Evolutionary conservation across 148 eudicot species (phyloP).

Genomic region (Nyssa sinensis): DNA sequence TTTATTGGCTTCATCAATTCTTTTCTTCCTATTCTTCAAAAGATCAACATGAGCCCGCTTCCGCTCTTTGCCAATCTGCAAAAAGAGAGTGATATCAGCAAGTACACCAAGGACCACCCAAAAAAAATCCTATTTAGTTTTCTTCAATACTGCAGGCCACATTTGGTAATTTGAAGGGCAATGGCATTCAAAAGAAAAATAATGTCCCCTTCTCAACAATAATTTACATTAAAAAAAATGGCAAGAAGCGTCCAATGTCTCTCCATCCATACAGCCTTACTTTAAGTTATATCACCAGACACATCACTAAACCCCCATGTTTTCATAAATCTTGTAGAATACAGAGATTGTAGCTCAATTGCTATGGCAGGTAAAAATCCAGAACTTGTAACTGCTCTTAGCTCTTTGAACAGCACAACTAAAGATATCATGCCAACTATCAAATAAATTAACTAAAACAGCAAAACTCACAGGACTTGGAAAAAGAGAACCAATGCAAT

Average conservation of each 20-base stretch:
- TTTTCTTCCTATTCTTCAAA: conserved; percentile 53
- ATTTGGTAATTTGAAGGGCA: not conserved
- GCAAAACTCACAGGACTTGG: not conserved
- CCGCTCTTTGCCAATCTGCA: conserved; percentile 44
- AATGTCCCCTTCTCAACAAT: not conserved
- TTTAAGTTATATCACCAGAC: too few relatives aligned
- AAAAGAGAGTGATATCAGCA: not conserved
- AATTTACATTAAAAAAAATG: too few relatives aligned
- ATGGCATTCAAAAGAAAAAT: too few relatives aligned
- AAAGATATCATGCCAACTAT: not conserved
- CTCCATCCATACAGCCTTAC: too few relatives aligned
- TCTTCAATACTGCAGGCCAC: too few relatives aligned
- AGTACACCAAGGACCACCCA: not conserved
- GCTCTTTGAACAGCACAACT: not conserved
- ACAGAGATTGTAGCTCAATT: too few relatives aligned
- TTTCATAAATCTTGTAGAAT: too few relatives aligned
- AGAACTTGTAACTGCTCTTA: too few relatives aligned
- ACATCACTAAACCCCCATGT: too few relatives aligned
- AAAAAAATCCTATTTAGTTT: too few relatives aligned
- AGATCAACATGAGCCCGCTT: conserved; percentile 33
- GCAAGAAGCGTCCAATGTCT: too few relatives aligned
- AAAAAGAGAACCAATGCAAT: not conserved
- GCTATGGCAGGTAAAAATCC: too few relatives aligned
- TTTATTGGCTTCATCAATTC: conserved; percentile 22
- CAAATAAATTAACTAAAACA: not conserved